phyloP scores from a whole-genome alignment of 805 yeast genomes.

The Scheffersomyces lignosus region DNA sequence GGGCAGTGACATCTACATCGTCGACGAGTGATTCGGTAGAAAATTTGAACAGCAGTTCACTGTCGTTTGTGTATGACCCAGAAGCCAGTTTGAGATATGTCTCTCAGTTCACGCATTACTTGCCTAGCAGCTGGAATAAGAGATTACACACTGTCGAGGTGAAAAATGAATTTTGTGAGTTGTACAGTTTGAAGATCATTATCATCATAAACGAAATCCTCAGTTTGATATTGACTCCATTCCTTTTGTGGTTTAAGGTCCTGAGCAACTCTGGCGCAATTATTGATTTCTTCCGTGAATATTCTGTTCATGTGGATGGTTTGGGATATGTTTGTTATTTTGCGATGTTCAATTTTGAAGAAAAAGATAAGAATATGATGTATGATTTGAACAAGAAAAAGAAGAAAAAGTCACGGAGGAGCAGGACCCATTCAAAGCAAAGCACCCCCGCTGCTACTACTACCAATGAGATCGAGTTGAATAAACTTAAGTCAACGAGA shows the following conservation, averaged over 20 bases:
- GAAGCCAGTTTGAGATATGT: conserved; percentile 81
- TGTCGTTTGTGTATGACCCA: conserved; percentile 76
- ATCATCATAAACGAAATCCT: conserved; percentile 75
- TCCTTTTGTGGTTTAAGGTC: conserved; percentile 81
- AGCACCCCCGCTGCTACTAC: conserved; percentile 1
- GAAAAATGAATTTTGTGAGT: conserved; percentile 74
- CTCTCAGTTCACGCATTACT: conserved; percentile 84
- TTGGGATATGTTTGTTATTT: conserved; percentile 91
- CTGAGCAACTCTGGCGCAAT: conserved; percentile 73
- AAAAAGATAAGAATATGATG: conserved; percentile 50
- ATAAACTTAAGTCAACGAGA: conserved; percentile 9
- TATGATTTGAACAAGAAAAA: conserved; percentile 22
- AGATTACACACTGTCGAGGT: conserved; percentile 81
- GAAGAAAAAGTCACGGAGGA: conserved; percentile 11
- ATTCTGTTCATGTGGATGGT: conserved; percentile 88
- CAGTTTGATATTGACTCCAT: conserved; percentile 83
- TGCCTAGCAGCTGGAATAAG: conserved; percentile 87
- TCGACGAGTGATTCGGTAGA: conserved; percentile 21
- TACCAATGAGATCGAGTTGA: conserved; percentile 14
- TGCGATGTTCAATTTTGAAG: conserved; percentile 87
- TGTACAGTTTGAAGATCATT: conserved; percentile 72
- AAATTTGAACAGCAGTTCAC: conserved; percentile 22
- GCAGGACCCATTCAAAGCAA: conserved; percentile 5
- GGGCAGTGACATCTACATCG: conserved; percentile 79
- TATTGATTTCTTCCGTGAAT: conserved; percentile 88